Percentiles rank a stretch among this genome's conserved stretches.
Conservation (phyloP, 177 flowering plant genomes). For the Telopea speciosissima region DNA sequence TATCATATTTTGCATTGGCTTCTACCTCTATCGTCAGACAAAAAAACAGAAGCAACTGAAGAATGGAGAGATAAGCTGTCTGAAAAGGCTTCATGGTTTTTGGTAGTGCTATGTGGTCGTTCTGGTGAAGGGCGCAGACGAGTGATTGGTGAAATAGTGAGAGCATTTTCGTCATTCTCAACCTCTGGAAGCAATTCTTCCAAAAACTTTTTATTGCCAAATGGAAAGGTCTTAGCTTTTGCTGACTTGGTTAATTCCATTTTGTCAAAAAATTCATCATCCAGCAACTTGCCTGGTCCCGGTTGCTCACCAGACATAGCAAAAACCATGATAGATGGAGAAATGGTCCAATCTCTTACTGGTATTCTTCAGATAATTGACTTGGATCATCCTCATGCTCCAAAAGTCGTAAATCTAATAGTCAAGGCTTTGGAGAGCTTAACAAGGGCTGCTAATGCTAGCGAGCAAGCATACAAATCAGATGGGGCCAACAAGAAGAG, state of each 20-base stretch:
- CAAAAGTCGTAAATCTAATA: conserved; percentile 69
- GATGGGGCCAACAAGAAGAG: conserved; percentile 62
- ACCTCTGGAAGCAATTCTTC: conserved; percentile 48
- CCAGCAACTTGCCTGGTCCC: conserved; percentile 65
- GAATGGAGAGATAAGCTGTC: conserved; percentile 86
- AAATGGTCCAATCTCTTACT: conserved; percentile 61
- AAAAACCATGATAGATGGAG: conserved; percentile 87
- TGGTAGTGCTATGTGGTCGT: conserved; percentile 82
- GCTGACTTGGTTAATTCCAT: conserved; percentile 72
- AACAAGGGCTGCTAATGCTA: conserved; percentile 87
- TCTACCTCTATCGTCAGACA: conserved; percentile 58
- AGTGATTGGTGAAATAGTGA: conserved; percentile 70
- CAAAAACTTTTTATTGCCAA: conserved; percentile 48
- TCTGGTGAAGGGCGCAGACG: conserved; percentile 87
- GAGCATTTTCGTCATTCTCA: conserved; percentile 52
- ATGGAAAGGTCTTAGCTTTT: conserved; percentile 60
- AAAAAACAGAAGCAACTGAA: conserved; percentile 48
- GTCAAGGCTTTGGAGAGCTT: conserved; percentile 79
- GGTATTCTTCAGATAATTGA: conserved; percentile 71
- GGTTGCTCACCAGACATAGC: conserved; percentile 88
- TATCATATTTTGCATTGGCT: conserved; percentile 69
- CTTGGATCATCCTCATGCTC: conserved; percentile 87
- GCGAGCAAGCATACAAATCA: conserved; percentile 58
- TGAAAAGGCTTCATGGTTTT: conserved; percentile 84
- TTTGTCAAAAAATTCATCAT: conserved; percentile 74